Evolutionary conservation across 345 rosid genomes (phyloP).

Genomic region (Acer negundo): DNA sequence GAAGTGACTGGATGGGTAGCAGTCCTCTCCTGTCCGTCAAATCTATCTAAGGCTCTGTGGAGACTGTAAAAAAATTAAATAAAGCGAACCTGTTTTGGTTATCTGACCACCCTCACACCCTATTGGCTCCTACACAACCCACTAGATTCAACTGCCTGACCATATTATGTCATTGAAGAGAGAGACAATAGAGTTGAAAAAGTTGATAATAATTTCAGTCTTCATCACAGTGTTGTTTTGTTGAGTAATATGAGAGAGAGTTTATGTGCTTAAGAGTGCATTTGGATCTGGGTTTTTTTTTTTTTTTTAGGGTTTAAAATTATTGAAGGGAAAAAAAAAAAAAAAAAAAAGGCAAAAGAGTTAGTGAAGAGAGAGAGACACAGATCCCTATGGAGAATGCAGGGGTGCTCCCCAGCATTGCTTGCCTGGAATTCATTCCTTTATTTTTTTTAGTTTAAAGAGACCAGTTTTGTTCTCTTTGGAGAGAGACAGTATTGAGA

Average conservation of each 20-base stretch:
- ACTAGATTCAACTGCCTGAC: conserved; percentile 27
- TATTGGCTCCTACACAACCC: conserved; percentile 20
- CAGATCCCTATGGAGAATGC: conserved; percentile 69
- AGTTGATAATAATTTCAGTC: conserved; percentile 8
- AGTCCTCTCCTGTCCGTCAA: conserved; percentile 38
- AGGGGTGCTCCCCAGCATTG: conserved; percentile 62
- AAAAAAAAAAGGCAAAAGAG: not conserved
- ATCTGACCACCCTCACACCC: conserved; percentile 13
- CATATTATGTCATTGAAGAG: conserved; percentile 6
- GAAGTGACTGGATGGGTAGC: conserved; percentile 53
- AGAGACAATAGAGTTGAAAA: not conserved
- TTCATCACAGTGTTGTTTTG: conserved; percentile 1
- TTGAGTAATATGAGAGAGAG: not conserved
- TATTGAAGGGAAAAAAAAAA: not conserved
- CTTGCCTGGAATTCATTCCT: conserved; percentile 49
- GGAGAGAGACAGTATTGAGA: conserved; percentile 20
- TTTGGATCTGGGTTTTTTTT: conserved; percentile 26
- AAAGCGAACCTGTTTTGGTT: conserved; percentile 27
- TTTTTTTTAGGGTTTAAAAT: conserved; percentile 30
- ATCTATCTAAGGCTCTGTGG: conserved; percentile 37
- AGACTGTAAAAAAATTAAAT: conserved; percentile 22
- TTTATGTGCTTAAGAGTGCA: not conserved
- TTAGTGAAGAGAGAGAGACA: conserved; percentile 23
- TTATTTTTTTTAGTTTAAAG: conserved; percentile 52
- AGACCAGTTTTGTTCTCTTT: conserved; percentile 43